Conservation (phyloP, 257 asterid genomes). For the Apocynum venetum region DNA sequence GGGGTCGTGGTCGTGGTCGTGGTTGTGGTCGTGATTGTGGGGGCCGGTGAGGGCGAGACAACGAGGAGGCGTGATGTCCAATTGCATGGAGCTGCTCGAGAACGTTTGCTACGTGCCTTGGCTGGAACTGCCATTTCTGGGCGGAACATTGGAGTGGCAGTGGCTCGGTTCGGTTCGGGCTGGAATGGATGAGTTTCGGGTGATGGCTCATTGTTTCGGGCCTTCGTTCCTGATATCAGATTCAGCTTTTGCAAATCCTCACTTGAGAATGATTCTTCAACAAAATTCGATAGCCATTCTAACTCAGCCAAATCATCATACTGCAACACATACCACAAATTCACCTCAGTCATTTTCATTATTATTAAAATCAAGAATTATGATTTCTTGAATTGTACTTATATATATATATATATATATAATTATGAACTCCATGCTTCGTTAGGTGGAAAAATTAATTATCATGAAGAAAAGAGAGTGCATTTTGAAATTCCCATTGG, state of each 20-base stretch:
- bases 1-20: background rate
- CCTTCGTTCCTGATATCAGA: slow-evolving; percentile 52
- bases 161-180: slow-evolving; percentile 37
- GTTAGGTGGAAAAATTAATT: background rate
- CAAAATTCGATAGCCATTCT: slow-evolving; percentile 85
- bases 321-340: slow-evolving; percentile 21
- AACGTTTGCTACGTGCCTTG: slow-evolving; percentile 91
- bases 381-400: background rate
- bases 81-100: slow-evolving; percentile 78
- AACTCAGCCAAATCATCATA: slow-evolving; percentile 83
- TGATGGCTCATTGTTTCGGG: slow-evolving; percentile 33
- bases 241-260: slow-evolving; percentile 71
- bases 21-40: slow-evolving; percentile 3
- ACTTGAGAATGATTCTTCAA: slow-evolving; percentile 75
- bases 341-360: too few relatives aligned
- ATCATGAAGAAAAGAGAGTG: too few relatives aligned
- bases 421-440: background rate
- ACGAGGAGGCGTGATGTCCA: slow-evolving; percentile 77
- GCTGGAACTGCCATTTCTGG: slow-evolving; percentile 68
- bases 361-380: too few relatives aligned
- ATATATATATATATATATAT: too few relatives aligned
- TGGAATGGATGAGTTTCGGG: slow-evolving; percentile 40
- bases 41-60: slow-evolving; percentile 32
- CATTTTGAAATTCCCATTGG: background rate
- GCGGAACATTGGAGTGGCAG: slow-evolving; percentile 26